Evolutionary conservation across 345 rosid genomes (phyloP).

Genomic region (Laguncularia racemosa): DNA sequence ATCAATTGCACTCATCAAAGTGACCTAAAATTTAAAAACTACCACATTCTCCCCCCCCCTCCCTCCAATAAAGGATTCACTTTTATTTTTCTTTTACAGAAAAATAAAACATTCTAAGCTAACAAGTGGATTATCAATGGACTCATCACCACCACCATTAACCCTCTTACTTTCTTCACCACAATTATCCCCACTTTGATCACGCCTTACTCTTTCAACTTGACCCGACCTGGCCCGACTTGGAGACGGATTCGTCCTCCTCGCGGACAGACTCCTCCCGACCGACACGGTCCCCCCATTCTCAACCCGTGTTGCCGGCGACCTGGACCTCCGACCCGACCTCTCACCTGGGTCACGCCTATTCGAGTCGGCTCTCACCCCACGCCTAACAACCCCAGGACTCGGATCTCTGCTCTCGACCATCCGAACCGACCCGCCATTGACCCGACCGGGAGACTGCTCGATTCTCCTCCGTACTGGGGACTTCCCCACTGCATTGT

Average conservation of each 20-base stretch:
- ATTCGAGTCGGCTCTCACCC: conserved; percentile 38
- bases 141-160: conserved; percentile 26
- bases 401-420: conserved; percentile 24
- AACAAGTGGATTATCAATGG: conserved; percentile 75
- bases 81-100: conserved; percentile 26
- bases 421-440: conserved; percentile 23
- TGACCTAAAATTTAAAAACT: no score
- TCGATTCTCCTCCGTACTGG: conserved; percentile 39
- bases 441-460: conserved; percentile 44
- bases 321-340: conserved; percentile 40
- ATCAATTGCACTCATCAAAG: no score
- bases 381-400: conserved; percentile 14
- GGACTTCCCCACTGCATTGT: conserved; percentile 29
- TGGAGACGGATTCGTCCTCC: conserved; percentile 52
- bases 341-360: conserved; percentile 52
- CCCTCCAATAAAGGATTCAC: no score
- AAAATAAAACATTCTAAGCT: conserved; percentile 90
- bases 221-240: conserved; percentile 40
- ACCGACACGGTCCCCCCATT: conserved; percentile 8
- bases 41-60: no score
- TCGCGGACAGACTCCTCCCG: conserved; percentile 45
- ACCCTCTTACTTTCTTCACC: background rate
- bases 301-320: conserved; percentile 10
- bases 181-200: background rate
- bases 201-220: conserved; percentile 4